These are phyloP conservation scores for Cryptococcus neoformans DNA, from an alignment of 1,284 basidiomycete species.

Conservation along the genomic window DNA sequence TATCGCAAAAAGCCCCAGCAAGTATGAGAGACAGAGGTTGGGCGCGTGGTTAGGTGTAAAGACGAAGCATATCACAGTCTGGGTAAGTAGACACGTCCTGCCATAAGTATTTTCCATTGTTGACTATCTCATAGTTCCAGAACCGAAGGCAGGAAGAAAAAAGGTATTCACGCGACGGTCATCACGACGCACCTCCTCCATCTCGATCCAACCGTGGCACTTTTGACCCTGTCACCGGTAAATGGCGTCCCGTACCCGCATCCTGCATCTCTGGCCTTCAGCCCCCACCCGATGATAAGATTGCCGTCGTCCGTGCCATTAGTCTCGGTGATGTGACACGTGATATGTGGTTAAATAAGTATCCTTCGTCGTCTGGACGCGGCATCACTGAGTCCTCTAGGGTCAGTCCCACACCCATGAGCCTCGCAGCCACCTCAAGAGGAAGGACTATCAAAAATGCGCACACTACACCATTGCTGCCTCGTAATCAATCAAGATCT, in stretches of 20 bases:
- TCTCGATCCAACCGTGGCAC: constrained; percentile 20
- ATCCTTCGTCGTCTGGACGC: constrained; percentile 7
- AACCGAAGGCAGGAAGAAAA: constrained; percentile 26
- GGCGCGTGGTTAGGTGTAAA: constrained; percentile 25
- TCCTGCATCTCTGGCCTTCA: constrained; percentile 20
- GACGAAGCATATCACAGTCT: constrained; percentile 23
- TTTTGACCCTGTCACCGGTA: constrained; percentile 24
- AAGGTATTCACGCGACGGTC: constrained; percentile 13
- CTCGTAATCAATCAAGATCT: constrained; percentile 1
- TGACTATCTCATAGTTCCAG: constrained; percentile 15
- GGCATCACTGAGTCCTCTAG: neutral
- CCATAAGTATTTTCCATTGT: neutral
- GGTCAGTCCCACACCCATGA: neutral
- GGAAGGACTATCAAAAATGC: neutral
- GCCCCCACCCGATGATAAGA: constrained; percentile 21
- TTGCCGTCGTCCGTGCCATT: constrained; percentile 14
- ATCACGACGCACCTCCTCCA: constrained; percentile 10
- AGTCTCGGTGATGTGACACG: constrained; percentile 19
- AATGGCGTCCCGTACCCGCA: constrained; percentile 22
- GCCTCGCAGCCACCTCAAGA: neutral
- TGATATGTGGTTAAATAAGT: constrained; percentile 17
- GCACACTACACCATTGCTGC: neutral
- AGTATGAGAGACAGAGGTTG: constrained; percentile 22
- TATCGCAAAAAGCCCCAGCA: constrained; percentile 19
- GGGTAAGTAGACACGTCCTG: constrained; percentile 10